Evolutionary conservation across 257 asterid species (phyloP), one percentile per base, ranked within the genome.

Genomic region (Nicotiana knightiana): DNA sequence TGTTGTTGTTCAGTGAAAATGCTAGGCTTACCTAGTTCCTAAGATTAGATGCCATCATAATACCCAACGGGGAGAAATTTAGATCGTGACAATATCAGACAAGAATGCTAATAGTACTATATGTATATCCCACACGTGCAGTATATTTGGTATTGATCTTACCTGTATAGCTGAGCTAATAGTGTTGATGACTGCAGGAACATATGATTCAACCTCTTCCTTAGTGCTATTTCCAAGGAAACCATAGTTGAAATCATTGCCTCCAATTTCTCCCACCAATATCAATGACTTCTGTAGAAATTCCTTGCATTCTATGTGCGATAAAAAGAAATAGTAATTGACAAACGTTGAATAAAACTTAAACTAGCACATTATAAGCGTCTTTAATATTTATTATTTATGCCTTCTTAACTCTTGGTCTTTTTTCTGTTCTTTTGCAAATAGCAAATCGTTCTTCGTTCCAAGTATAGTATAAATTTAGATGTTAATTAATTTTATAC

Each of bases 241-340:
- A 1, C 91, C 83, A 59, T 71, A 51, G 82, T 84, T 87, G 87
- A 88, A 87, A 76, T 92, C 97, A 76, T 90, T 90, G 82, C 92
- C 97, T 77, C 97, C 97, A 10, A 92, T 87, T 84, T 87, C 89
- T 26, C 94, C 94, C 87, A 91, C 12, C 6, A 92, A 16, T 82
- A 90, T 64, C 59, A 91, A 63, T 9, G 93, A 85, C 7, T 59
- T 88, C 6, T 79, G 15, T 1, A 92, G 86, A 35, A 46, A 85
- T 57, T 67, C 73, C 48, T 82, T 79, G 46, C 88, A 84, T 65
- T 87, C 93, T 92, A 32, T 35, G 26, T 2, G 4, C 8, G 13
- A 59, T 57, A 59, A 17, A 16, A 61, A 59, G 46, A 37, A 76
- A 16, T 55, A 7, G 17, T 35, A 46, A 9, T 35, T 18, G 55